Percentiles rank a stretch among this genome's conserved stretches.
Evolutionary conservation across 1,284 basidiomycete species (phyloP).

Genomic region (Sporisorium scitamineum): DNA sequence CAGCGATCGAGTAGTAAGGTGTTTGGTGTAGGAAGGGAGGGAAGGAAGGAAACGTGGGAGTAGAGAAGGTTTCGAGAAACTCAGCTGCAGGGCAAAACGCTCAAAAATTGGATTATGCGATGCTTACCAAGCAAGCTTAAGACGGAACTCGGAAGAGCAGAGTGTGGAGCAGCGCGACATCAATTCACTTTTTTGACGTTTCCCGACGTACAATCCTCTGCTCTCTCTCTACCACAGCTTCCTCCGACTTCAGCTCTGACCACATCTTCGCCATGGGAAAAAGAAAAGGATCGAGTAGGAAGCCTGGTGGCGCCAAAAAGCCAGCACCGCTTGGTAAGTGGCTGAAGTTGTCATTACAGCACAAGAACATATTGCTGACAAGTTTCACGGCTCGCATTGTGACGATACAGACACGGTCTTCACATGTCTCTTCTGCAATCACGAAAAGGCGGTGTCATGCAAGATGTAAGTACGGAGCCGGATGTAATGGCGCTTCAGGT

Average conservation of each 20-base stretch:
- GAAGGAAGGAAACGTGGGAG: background rate
- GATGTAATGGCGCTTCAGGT: background rate
- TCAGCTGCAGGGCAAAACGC: constrained; percentile 13
- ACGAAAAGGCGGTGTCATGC: constrained; percentile 87
- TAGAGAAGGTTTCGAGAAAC: constrained; percentile 7
- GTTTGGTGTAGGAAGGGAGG: background rate
- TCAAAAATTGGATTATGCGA: constrained; percentile 28
- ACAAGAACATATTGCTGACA: background rate
- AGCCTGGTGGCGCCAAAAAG: constrained; percentile 58
- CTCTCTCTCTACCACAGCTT: background rate
- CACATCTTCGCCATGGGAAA: constrained; percentile 54
- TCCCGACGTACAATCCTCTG: background rate
- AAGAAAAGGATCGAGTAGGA: constrained; percentile 57
- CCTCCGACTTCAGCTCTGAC: background rate
- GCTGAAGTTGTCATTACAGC: background rate
- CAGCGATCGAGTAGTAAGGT: background rate
- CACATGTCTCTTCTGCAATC: constrained; percentile 83
- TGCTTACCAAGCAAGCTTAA: background rate
- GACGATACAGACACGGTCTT: constrained; percentile 68
- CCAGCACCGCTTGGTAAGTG: constrained; percentile 58
- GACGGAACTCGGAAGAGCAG: constrained; percentile 4
- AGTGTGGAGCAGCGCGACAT: constrained; percentile 31
- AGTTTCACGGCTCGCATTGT: background rate
- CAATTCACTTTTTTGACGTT: background rate
- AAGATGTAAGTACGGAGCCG: constrained; percentile 76